Conservation (phyloP, 1,284 basidiomycete species). For the Sanghuangporus sanghuang region DNA sequence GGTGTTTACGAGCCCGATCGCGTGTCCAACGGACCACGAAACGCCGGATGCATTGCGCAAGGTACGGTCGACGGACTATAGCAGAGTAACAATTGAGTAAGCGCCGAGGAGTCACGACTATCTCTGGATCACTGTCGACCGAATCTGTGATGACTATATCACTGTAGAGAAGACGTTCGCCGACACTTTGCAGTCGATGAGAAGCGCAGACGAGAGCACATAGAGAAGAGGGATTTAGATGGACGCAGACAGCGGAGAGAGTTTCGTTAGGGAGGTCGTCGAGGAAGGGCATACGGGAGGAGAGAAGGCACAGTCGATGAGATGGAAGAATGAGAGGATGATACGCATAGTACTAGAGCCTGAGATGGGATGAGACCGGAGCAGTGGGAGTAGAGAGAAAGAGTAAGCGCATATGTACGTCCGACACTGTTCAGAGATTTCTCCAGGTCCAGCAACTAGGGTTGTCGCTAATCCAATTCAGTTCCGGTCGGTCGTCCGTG, state of each 20-base stretch:
- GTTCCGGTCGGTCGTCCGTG: neutral
- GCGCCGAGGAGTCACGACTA: slow-evolving; percentile 36
- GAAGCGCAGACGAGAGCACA: slow-evolving; percentile 40
- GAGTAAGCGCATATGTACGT: neutral
- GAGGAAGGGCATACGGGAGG: neutral
- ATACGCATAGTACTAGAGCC: neutral
- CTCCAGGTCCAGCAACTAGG: neutral
- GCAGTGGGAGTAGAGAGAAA: neutral
- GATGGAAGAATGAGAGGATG: neutral
- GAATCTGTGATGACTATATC: slow-evolving; percentile 42
- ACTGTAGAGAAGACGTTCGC: slow-evolving; percentile 53
- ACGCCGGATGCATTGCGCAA: slow-evolving; percentile 39
- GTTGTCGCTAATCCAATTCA: slow-evolving; percentile 2
- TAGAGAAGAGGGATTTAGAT: slow-evolving; percentile 39
- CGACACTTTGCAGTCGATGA: slow-evolving; percentile 45
- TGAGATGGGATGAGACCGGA: neutral
- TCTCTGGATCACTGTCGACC: slow-evolving; percentile 25
- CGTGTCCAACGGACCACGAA: slow-evolving; percentile 47
- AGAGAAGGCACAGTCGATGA: slow-evolving; percentile 13
- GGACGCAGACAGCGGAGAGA: slow-evolving; percentile 43
- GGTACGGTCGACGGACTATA: slow-evolving; percentile 40
- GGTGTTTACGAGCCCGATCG: slow-evolving; percentile 24
- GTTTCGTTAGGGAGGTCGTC: slow-evolving; percentile 50
- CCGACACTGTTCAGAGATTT: slow-evolving; percentile 18
- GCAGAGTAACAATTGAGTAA: slow-evolving; percentile 49